Conservation (phyloP, 768 basidiomycete genomes). For the Obba rivulosa region DNA sequence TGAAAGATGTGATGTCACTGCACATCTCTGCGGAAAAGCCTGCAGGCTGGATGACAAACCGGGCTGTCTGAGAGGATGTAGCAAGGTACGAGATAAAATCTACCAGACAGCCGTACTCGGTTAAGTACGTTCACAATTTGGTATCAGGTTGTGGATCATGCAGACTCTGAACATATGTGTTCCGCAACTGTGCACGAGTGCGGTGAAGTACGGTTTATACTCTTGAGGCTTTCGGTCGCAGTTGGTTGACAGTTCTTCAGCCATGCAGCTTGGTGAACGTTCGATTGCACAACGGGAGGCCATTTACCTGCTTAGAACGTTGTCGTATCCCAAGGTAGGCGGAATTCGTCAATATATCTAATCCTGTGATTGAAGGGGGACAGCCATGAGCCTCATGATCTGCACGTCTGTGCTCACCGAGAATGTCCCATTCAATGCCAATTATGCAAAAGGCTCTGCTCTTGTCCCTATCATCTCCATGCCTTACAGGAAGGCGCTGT, state of each 20-base stretch:
- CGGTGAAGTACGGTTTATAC: slow-evolving; percentile 35
- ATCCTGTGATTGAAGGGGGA: background rate
- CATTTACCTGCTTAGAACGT: slow-evolving; percentile 35
- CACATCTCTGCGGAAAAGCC: slow-evolving; percentile 48
- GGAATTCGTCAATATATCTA: background rate
- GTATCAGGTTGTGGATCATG: slow-evolving; percentile 40
- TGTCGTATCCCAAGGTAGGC: slow-evolving; percentile 40
- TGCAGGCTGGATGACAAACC: slow-evolving; percentile 41
- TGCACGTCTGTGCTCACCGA: slow-evolving; percentile 46
- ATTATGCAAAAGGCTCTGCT: slow-evolving; percentile 51
- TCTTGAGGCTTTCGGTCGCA: background rate
- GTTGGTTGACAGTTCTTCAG: slow-evolving; percentile 28
- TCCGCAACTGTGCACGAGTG: slow-evolving; percentile 50
- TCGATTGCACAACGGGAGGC: slow-evolving; percentile 21
- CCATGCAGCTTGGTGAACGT: slow-evolving; percentile 35
- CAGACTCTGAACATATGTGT: slow-evolving; percentile 47
- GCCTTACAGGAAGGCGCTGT: slow-evolving; percentile 32
- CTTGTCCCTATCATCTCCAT: slow-evolving; percentile 45
- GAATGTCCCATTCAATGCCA: slow-evolving; percentile 51
- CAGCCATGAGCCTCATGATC: slow-evolving; percentile 40
- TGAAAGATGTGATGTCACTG: slow-evolving; percentile 44
- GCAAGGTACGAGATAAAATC: slow-evolving; percentile 34
- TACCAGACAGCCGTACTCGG: background rate
- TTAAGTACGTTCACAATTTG: background rate
- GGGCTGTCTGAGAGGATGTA: slow-evolving; percentile 50